A percentile compares a stretch with the other conserved stretches of the same genome.
phyloP scores from a whole-genome alignment of 78 protist species.

The Dictyostelium capitatum region DNA sequence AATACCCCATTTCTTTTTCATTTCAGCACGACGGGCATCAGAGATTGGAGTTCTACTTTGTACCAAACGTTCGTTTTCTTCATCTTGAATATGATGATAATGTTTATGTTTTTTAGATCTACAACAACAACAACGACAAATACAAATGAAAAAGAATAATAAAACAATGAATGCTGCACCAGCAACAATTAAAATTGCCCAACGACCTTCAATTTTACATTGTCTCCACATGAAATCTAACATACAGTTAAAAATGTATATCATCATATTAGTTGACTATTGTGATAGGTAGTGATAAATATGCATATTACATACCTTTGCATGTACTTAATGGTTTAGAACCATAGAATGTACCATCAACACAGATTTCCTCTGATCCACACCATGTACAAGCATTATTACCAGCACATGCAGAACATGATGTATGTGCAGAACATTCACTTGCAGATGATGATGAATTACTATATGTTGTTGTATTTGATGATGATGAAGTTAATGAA shows the following conservation, averaged over 20 bases:
- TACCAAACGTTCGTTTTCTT: constrained; percentile 32
- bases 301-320: too few relatives aligned
- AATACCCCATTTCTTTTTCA: constrained; percentile 23
- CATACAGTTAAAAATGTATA: too few relatives aligned
- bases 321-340: constrained; percentile 49
- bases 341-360: constrained; percentile 74
- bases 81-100: constrained; percentile 54
- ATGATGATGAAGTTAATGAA: neutral
- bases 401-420: constrained; percentile 24
- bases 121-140: constrained; percentile 56
- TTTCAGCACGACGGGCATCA: constrained; percentile 44
- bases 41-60: constrained; percentile 52
- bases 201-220: constrained; percentile 73
- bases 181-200: constrained; percentile 47
- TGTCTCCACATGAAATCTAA: constrained; percentile 74
- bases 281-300: too few relatives aligned
- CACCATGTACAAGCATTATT: constrained; percentile 66
- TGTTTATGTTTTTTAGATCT: neutral
- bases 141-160: neutral
- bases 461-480: neutral
- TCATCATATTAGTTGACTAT: too few relatives aligned
- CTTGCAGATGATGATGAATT: neutral
- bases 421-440: neutral
- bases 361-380: constrained; percentile 1
- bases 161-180: constrained; percentile 36